Base-by-base conservation (phyloP, 441 rosid species). In the Dalechampia spathulata region DNA sequence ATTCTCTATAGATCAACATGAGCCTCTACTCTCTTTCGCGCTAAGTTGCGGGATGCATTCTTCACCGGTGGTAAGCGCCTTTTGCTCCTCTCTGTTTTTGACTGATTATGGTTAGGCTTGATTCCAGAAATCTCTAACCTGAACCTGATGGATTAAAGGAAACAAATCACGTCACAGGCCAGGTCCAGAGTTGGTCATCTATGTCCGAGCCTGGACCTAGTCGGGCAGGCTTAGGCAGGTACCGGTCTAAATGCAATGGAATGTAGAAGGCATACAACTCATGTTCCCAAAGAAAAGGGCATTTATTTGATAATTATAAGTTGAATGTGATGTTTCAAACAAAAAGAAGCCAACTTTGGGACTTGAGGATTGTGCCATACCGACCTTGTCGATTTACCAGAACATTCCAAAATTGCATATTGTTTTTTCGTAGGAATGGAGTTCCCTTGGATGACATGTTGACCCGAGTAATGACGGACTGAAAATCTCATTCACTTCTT, bases 11-110 rank as follows among this genome's bases (percentile, higher is more conserved):
- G 86, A 82, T 68, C 67, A 76, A 56, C 76, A 70, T 2, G 89
- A 85, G 61, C 92, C 86, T 44, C 89, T 82, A 42, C 68, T 82
- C 17, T 65, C 78, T 30, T 85, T 85, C 25, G 83, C 83, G 26
- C 70, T 85, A 52, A 80, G 89, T 51, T 80, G 77, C 27, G 92
- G 92, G 58, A 72, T 77, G 70, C 70, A 85, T 67, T 85, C 89
- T 57, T 85, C 86, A 48, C 86, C 89, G 20, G 92, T 89, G 42
- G 92, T 85, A 74, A 78, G 74, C 60, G 36, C 49, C 34, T 42
- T 28, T 60, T 43, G 56, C 49, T 41, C 42, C 34, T 26, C 27
- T 44, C 17, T 57, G 36, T 15, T 41, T 22, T 34, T 7, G 7
- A 11, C 30, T 17, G 16, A 5, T 46, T 0, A 36, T 36, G 48